phyloP scores from a whole-genome alignment of 2,329 filamentous ascomycete species.

The Colletotrichum incanum region DNA sequence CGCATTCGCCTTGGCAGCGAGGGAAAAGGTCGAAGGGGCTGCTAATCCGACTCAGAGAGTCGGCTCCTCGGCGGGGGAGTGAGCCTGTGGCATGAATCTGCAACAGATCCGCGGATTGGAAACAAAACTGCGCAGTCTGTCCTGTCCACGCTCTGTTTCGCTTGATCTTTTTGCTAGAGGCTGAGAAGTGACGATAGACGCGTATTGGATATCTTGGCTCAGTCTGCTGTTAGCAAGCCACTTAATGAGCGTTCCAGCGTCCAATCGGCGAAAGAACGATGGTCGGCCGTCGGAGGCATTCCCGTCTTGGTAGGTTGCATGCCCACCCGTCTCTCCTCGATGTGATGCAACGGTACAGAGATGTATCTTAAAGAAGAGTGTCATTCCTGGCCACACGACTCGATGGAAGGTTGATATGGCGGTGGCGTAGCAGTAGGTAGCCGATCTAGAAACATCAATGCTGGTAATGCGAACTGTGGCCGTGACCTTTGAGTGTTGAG shows the following conservation, averaged over 20 bases:
- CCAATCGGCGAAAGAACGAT: conserved; percentile 9
- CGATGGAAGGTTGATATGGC: conserved; percentile 13
- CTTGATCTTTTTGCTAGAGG: conserved; percentile 6
- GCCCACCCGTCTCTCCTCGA: background rate
- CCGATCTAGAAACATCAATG: conserved; percentile 36
- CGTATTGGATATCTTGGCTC: background rate
- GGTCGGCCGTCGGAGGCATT: conserved; percentile 8
- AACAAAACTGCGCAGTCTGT: conserved; percentile 39
- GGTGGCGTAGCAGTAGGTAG: conserved; percentile 1
- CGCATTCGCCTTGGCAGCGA: conserved; percentile 16
- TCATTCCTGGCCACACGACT: conserved; percentile 16
- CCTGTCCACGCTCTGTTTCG: conserved; percentile 37
- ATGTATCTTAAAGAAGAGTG: background rate
- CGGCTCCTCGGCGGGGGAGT: background rate
- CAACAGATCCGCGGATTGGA: conserved; percentile 43
- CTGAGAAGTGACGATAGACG: conserved; percentile 11
- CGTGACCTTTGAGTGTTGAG: conserved; percentile 1
- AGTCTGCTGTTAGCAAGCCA: background rate
- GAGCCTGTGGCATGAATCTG: conserved; percentile 32
- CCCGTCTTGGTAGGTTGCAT: background rate
- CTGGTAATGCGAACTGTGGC: conserved; percentile 20
- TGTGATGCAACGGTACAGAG: conserved; percentile 5
- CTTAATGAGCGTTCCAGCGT: background rate
- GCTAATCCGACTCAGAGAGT: conserved; percentile 24
- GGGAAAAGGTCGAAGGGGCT: conserved; percentile 3